Evolutionary conservation across 331 rosid species (phyloP).

Genomic region (Quercus lobata): DNA sequence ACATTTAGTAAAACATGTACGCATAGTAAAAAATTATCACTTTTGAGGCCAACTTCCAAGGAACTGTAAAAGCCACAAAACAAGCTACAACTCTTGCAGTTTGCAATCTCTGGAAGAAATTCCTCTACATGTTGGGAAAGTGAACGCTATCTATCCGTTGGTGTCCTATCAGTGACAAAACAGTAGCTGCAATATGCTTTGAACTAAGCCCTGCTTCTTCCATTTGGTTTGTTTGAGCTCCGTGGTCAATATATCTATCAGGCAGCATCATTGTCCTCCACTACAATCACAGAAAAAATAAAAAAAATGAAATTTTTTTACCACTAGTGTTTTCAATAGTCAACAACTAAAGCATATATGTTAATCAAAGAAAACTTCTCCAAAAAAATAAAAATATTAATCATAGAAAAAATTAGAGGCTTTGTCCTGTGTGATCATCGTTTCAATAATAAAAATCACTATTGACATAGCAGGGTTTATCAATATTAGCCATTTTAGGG

Average conservation of each 20-base stretch:
- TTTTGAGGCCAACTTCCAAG: no score
- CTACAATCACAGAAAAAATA: conserved; percentile 24
- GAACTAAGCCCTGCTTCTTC: conserved; percentile 56
- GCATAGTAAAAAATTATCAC: neutral
- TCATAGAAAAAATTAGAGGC: no score
- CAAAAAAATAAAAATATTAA: no score
- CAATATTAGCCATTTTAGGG: no score
- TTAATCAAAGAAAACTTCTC: no score
- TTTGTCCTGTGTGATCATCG: no score
- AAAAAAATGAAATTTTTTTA: neutral
- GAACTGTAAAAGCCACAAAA: no score
- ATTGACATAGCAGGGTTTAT: no score
- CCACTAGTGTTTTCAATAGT: neutral
- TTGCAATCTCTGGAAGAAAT: neutral
- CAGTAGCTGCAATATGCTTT: conserved; percentile 51
- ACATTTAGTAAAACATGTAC: no score
- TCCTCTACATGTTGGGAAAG: conserved; percentile 18
- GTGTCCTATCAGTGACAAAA: conserved; percentile 36
- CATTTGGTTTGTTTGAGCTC: conserved; percentile 47
- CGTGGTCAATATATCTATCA: conserved; percentile 70
- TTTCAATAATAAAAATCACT: no score
- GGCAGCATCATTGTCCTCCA: conserved; percentile 65
- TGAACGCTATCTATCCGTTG: conserved; percentile 19
- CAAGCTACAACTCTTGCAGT: neutral
- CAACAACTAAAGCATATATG: neutral